Base-by-base conservation (phyloP, 306 rosid species). In the Malus orientalis region DNA sequence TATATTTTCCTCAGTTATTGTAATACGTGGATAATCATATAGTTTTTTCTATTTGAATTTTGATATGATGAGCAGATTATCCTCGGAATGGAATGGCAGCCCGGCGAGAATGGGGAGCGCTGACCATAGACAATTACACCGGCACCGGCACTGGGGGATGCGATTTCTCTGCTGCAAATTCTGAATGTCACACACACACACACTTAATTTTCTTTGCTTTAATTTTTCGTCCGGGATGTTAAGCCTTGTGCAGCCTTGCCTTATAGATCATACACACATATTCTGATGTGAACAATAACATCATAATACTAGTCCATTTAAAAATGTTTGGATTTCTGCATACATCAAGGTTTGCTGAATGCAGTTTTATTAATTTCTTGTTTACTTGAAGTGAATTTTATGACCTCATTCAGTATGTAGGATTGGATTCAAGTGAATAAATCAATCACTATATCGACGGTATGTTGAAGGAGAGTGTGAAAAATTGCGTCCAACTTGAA, bases 41-140 rank as follows among this genome's bases (percentile, higher is more conserved):
- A 67, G 30, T 69, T 62, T 47, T 47, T 65, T 16, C 18, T 53
- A 36, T 29, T 72, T 7, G 62, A n/a, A 49, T 49, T 49, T 51
- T 44, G 27, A 78, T 27, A 53, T 75, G 49, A 61, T 6, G 25
- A 51, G 70, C 93, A 91, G 98, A 82, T 85, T 93, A 54, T 70
- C 83, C 3, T 23, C 76, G 19, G 94, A 91, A 80, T 93, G 98
- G 98, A 83, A 19, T 47, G 96, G 98, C 73, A 93, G 98, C 77
- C 98, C 98, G 0, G 91, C 77, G 77, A 85, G 93, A 77, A 93
- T 93, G 98, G 76, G 2, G 58, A 84, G 75, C n/a, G 86, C 87
- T 36, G 86, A 84, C n/a, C 76, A 23, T 44, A 57, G n/a, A 29
- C 79, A 60, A 79, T 40, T 79, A 8, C 82, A 32, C 67, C 82